phyloP scores from a whole-genome alignment of 2,329 filamentous ascomycete species.

The Neonectria neomacrospora region DNA sequence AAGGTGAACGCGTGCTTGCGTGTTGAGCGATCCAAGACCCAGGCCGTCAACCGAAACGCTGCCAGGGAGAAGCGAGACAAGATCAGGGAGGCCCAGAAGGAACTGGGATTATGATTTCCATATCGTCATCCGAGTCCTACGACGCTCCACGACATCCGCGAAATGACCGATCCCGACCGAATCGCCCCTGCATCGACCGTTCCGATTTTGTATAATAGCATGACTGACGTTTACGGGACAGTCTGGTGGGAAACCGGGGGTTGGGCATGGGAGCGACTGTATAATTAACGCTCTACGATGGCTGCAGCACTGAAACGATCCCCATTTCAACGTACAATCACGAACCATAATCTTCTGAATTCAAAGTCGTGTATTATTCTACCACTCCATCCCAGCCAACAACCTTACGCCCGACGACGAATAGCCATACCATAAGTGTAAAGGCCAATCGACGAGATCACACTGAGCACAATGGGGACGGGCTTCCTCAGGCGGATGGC shows the following conservation, averaged over 20 bases:
- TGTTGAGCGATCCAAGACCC: slow-evolving; percentile 81
- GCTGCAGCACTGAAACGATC: slow-evolving; percentile 26
- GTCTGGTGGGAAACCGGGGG: slow-evolving; percentile 9
- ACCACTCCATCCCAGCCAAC: neutral
- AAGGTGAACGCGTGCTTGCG: slow-evolving; percentile 87
- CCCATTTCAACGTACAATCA: slow-evolving; percentile 26
- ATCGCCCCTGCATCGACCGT: slow-evolving; percentile 3
- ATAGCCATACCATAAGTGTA: slow-evolving; percentile 81
- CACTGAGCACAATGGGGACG: slow-evolving; percentile 81
- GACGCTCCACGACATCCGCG: slow-evolving; percentile 5
- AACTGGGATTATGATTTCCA: slow-evolving; percentile 49
- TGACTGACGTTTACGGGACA: slow-evolving; percentile 31
- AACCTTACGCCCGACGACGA: slow-evolving; percentile 49
- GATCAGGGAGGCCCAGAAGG: slow-evolving; percentile 78
- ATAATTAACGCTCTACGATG: slow-evolving; percentile 24
- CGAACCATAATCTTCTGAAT: slow-evolving; percentile 7
- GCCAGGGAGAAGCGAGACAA: slow-evolving; percentile 75
- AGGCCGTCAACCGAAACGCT: slow-evolving; percentile 76
- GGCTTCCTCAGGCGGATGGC: slow-evolving; percentile 87
- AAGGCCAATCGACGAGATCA: slow-evolving; percentile 82
- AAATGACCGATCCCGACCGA: slow-evolving; percentile 6
- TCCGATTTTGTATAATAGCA: slow-evolving; percentile 29
- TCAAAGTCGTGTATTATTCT: slow-evolving; percentile 14
- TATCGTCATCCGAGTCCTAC: neutral
- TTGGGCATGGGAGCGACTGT: slow-evolving; percentile 21